Percentiles rank a stretch among this genome's conserved stretches.
Conservation (phyloP, 768 basidiomycete genomes). For the Phanerochaete carnosa region DNA sequence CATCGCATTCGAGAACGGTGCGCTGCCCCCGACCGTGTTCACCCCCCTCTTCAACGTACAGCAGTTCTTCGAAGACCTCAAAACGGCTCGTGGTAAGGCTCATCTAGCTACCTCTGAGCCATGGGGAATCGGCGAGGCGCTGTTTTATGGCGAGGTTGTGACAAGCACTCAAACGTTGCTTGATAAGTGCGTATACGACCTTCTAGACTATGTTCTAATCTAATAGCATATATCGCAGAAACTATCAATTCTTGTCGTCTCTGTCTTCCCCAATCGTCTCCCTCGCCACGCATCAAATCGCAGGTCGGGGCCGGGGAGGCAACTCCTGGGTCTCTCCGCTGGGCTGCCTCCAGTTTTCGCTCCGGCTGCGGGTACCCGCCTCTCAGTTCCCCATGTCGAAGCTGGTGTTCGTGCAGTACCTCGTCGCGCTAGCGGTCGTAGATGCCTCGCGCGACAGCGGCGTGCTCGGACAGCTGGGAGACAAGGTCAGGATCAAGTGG, state of each 20-base stretch:
- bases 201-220: not conserved
- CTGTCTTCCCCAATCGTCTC: conserved; percentile 80
- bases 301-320: conserved; percentile 83
- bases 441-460: conserved; percentile 69
- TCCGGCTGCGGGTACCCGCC: conserved; percentile 61
- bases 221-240: conserved; percentile 44
- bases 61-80: conserved; percentile 56
- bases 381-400: conserved; percentile 46
- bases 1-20: conserved; percentile 45
- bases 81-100: conserved; percentile 27
- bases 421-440: conserved; percentile 85
- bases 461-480: conserved; percentile 49
- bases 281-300: conserved; percentile 82
- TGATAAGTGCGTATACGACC: conserved; percentile 58
- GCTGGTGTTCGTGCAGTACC: conserved; percentile 92
- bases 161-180: conserved; percentile 95
- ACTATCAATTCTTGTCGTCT: conserved; percentile 61
- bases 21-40: conserved; percentile 44
- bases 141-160: conserved; percentile 86
- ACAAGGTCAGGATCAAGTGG: conserved; percentile 84
- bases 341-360: conserved; percentile 84
- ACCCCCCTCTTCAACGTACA: conserved; percentile 74
- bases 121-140: conserved; percentile 70
- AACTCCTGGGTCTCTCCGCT: conserved; percentile 92
- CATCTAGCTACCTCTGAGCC: conserved; percentile 20